Base-by-base conservation (phyloP, 108 stramenopile genomes). In the Fragilariopsis cylindrus region DNA sequence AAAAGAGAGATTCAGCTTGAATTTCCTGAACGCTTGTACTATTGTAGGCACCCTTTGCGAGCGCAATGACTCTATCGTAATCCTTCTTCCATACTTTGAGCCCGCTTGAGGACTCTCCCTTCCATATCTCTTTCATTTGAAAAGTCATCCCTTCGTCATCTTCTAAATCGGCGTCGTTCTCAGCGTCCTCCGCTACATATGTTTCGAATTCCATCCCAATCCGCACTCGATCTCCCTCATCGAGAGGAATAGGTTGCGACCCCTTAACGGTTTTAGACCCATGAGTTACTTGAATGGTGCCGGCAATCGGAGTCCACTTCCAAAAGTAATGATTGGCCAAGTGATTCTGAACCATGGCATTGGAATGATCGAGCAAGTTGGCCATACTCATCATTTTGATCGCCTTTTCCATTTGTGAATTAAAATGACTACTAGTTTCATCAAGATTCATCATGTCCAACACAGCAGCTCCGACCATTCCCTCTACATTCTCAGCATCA, bases 251-350 rank as follows among this genome's bases (percentile, higher is more conserved):
- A 16, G 78, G 74, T 57, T 84, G 82, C 48, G 80, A 88, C 40
- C 75, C 62, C 58, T 67, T 73, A 45, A 92, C 78, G 8, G 87
- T 60, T 18, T 69, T 75, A 21, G 76, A 82, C 19, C 55, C 55
- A 13, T 50, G 7, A 4, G 70, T 73, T 50, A 92, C 83, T 16
- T 57, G 57, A 8, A 88, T 89, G 3, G 88, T 89, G 40, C 95
- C 92, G 8, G 87, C 69, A 43, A 91, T 76, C 7, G 88, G 87
- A 9, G 88, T 90, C 95, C 94, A 97, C 57, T 90, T 96, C 89
- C 90, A 94, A 77, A 97, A 97, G 70, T 95, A 97, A 81, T 97
- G 95, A 86, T 97, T 96, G 49, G 97, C 97, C 67, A 97, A 83
- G 86, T 97, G 97, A 81, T 97, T 97, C 60, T 95, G 94, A 5